Evolutionary conservation across 148 eudicot species (phyloP).

Genomic region (Dianthus caryophyllus): DNA sequence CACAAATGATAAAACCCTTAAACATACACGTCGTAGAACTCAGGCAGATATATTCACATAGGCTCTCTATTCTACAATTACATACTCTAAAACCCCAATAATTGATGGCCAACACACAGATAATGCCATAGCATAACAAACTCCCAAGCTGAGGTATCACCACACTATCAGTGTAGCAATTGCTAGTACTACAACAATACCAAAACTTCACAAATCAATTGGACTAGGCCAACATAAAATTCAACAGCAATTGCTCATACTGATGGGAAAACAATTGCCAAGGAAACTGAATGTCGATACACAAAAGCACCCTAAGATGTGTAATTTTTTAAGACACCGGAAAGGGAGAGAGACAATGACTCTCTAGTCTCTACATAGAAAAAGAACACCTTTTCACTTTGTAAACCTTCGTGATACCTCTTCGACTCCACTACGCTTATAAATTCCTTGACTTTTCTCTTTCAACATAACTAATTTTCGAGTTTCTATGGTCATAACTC

Average conservation of each 20-base stretch:
- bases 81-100: not conserved
- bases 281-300: too few relatives aligned
- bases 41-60: not conserved
- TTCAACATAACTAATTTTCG: not conserved
- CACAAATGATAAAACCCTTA: constrained; percentile 2
- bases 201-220: too few relatives aligned
- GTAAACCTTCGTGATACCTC: not conserved
- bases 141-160: too few relatives aligned
- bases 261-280: too few relatives aligned
- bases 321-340: not conserved
- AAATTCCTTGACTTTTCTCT: not conserved
- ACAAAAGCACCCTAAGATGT: not conserved
- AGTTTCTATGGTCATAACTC: not conserved
- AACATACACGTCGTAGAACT: not conserved
- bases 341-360: not conserved
- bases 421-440: not conserved
- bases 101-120: not conserved
- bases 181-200: too few relatives aligned
- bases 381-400: not conserved
- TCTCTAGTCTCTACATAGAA: not conserved
- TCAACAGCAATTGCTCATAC: too few relatives aligned
- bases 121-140: not conserved
- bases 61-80: not conserved
- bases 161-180: too few relatives aligned
- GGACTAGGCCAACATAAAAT: too few relatives aligned